Evolutionary conservation across 129 eudicot genomes (phyloP).

Genomic region (Lonicera japonica): DNA sequence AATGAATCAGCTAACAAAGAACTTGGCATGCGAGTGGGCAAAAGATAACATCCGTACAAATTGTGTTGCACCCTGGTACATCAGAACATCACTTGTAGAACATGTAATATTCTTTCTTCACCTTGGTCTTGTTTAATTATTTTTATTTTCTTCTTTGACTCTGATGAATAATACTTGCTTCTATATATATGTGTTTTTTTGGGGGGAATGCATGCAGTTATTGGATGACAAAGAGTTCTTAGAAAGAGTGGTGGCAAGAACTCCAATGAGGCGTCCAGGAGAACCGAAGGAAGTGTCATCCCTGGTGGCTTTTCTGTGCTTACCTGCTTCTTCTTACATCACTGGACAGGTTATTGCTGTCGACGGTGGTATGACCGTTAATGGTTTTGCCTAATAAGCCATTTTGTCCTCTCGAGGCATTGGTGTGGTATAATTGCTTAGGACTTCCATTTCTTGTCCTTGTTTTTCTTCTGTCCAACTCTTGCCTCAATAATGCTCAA

Average conservation of each 20-base stretch:
- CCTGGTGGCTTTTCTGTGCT: constrained; percentile 69
- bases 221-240: constrained; percentile 47
- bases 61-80: constrained; percentile 74
- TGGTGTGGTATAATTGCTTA: no score
- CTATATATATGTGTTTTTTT: constrained; percentile 2
- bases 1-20: constrained; percentile 69
- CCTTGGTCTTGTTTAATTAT: background rate
- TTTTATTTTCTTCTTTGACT: background rate
- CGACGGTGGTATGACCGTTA: constrained; percentile 72
- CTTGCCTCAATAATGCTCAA: no score
- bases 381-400: constrained; percentile 26
- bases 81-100: constrained; percentile 58
- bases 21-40: constrained; percentile 97
- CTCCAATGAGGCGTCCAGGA: constrained; percentile 63
- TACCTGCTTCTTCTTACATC: constrained; percentile 85
- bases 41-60: constrained; percentile 66
- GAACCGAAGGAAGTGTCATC: constrained; percentile 73
- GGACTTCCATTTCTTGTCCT: no score
- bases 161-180: background rate
- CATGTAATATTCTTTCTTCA: constrained; percentile 30
- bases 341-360: constrained; percentile 71
- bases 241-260: constrained; percentile 52
- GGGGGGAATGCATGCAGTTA: no score
- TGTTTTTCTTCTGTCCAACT: no score
- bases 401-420: background rate